Base-by-base conservation (phyloP, 257 asterid genomes). In the Fraxinus americana region DNA sequence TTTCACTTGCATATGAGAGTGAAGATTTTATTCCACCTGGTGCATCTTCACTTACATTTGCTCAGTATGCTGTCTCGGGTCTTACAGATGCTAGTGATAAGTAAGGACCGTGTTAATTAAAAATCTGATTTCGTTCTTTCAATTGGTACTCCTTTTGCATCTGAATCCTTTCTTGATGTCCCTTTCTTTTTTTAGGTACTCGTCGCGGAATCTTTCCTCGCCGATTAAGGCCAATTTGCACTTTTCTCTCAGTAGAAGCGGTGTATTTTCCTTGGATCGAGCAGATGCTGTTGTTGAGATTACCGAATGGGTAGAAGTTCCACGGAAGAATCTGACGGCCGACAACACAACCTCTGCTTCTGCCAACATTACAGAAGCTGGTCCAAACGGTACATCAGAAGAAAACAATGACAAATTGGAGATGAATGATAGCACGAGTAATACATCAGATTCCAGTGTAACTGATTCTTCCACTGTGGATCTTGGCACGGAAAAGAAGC, bases 291-390 rank as follows among this genome's bases (percentile, higher is more conserved):
- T 92, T 59, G 68, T 96, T 67, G 99, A 96, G 83, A 92, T 93
- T 87, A 88, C 96, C 48, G 99, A 96, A 87, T 96, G 99, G 99
- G 95, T 96, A 34, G 99, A 96, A 83, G 93, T 93, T 73, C 99
- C 98, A 27, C 80, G 88, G 77, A 96, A 91, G 91, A 90, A 90
- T 90, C 83, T 92, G 73, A 89, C 98, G n/a, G 88, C 79, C 50
- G 94, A 93, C 79, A 92, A 92, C 85, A 87, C 98, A 71, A 92
- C 96, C 66, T 86, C 92, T 81, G 83, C 94, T 79, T 79, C 89
- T 79, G 86, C 87, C 76, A 90, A 93, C 80, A 77, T 35, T 57
- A 88, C 97, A 45, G 86, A 91, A 81, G 82, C 86, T 78, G 87
- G 78, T 78, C 67, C 88, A 75, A 82, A 71, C 43, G 83, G 76